These are phyloP conservation scores for Phanerochaete carnosa DNA, from an alignment of 768 basidiomycete genomes.

Conservation along the genomic window DNA sequence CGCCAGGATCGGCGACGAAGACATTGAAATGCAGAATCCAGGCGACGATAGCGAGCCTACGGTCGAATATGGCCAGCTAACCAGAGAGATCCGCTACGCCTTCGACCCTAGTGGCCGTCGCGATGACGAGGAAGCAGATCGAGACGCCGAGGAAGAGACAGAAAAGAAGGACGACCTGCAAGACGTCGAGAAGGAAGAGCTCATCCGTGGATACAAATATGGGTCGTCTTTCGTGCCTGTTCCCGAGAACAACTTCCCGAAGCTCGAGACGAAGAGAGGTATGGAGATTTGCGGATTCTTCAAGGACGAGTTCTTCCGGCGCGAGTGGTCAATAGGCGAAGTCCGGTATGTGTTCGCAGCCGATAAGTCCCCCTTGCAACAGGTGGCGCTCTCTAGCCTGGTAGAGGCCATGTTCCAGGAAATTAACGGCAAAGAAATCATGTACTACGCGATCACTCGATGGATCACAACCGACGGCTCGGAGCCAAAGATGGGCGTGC, in stretches of 20 bases:
- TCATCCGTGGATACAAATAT: conserved; percentile 83
- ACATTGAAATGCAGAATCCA: conserved; percentile 17
- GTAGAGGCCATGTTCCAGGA: conserved; percentile 67
- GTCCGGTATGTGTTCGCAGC: conserved; percentile 85
- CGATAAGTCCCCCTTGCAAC: conserved; percentile 57
- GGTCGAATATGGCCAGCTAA: conserved; percentile 39
- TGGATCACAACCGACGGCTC: conserved; percentile 72
- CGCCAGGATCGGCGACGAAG: conserved; percentile 32
- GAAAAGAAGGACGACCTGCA: conserved; percentile 32
- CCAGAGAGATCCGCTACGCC: conserved; percentile 52
- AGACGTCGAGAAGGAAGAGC: conserved; percentile 69
- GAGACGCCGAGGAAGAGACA: conserved; percentile 30
- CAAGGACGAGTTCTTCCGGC: conserved; percentile 63
- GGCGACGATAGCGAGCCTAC: conserved; percentile 37
- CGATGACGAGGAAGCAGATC: conserved; percentile 19
- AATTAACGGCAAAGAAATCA: not conserved
- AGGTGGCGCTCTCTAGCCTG: conserved; percentile 85
- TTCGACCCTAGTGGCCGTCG: conserved; percentile 33
- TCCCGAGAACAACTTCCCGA: conserved; percentile 80
- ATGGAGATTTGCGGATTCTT: conserved; percentile 91
- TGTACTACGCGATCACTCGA: conserved; percentile 66
- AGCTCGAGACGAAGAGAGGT: conserved; percentile 72
- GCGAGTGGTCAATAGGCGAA: conserved; percentile 81
- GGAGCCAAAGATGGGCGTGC: conserved; percentile 85
- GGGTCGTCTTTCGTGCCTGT: conserved; percentile 86